Evolutionary conservation across 2,329 filamentous ascomycete species (phyloP).

Genomic region (Parasarocladium wereldwijsianum): DNA sequence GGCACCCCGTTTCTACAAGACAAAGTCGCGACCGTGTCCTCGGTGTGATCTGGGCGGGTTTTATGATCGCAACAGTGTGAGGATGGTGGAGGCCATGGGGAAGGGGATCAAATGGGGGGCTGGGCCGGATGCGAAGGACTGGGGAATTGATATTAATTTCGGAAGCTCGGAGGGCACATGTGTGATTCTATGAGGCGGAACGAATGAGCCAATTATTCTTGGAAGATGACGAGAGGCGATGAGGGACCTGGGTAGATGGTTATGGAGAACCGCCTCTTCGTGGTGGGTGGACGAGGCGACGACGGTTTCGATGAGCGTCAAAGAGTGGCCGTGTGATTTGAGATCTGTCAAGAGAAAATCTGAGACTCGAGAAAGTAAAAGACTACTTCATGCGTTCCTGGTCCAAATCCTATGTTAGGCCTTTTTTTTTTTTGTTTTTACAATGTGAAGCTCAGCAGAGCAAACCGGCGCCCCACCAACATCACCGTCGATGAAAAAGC

Average conservation of each 20-base stretch:
- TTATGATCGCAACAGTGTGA: slow-evolving; percentile 32
- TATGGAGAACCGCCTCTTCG: too few relatives aligned
- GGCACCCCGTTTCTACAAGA: slow-evolving; percentile 20
- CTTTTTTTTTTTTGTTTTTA: too few relatives aligned
- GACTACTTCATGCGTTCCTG: too few relatives aligned
- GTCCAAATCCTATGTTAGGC: too few relatives aligned
- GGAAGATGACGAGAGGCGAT: too few relatives aligned
- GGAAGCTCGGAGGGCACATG: slow-evolving; percentile 10
- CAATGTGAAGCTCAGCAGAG: too few relatives aligned
- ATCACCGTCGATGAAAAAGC: too few relatives aligned
- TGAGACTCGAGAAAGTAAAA: neutral
- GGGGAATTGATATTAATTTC: slow-evolving; percentile 19
- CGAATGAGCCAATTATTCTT: too few relatives aligned
- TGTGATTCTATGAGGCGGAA: slow-evolving; percentile 15
- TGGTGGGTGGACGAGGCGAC: neutral
- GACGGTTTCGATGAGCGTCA: slow-evolving; percentile 1
- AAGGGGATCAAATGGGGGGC: slow-evolving; percentile 31
- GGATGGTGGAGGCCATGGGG: slow-evolving; percentile 28
- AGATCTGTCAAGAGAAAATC: neutral
- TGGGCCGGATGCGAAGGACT: slow-evolving; percentile 25
- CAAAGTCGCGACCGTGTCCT: slow-evolving; percentile 23
- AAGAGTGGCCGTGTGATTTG: neutral
- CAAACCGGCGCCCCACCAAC: too few relatives aligned
- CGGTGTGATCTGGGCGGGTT: slow-evolving; percentile 19
- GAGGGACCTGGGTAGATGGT: too few relatives aligned